Evolutionary conservation across 305 asterid genomes (phyloP).

Genomic region (Solanum aculeatissimum): DNA sequence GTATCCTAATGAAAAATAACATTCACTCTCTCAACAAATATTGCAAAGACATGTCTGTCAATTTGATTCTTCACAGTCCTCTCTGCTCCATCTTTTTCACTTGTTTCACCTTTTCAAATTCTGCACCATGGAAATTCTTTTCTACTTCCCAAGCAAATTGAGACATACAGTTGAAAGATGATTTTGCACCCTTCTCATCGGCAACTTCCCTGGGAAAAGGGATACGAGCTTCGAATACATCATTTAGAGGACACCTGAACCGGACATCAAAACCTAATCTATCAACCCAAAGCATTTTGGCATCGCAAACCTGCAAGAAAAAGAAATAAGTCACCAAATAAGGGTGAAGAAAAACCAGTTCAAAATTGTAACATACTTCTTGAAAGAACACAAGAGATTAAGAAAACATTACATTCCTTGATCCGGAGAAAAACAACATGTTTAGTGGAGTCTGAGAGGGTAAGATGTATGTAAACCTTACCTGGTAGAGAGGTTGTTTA

Average conservation of each 20-base stretch:
- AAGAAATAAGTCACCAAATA: neutral
- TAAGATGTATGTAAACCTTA: neutral
- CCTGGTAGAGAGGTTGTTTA: neutral
- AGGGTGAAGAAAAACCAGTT: neutral
- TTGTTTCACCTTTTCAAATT: conserved; percentile 54
- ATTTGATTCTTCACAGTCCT: conserved; percentile 1
- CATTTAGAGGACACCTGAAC: conserved; percentile 42
- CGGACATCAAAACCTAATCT: conserved; percentile 81
- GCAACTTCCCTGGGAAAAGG: conserved; percentile 92
- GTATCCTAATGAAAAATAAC: neutral
- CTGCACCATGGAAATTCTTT: conserved; percentile 48
- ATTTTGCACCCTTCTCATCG: conserved; percentile 87
- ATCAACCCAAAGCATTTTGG: conserved; percentile 92
- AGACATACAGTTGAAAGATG: conserved; percentile 92
- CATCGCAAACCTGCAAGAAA: conserved; percentile 53
- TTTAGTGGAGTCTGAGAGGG: neutral
- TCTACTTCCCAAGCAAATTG: conserved; percentile 98
- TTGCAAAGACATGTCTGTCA: neutral
- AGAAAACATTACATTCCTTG: neutral
- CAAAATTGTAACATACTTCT: neutral
- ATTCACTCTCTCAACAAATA: neutral
- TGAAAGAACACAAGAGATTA: neutral
- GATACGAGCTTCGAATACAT: conserved; percentile 67
- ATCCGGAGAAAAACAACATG: neutral
- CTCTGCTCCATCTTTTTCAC: conserved; percentile 39